These are phyloP conservation scores for Trichosanthes truncata DNA, from an alignment of 306 rosid species.

Conservation along the genomic window DNA sequence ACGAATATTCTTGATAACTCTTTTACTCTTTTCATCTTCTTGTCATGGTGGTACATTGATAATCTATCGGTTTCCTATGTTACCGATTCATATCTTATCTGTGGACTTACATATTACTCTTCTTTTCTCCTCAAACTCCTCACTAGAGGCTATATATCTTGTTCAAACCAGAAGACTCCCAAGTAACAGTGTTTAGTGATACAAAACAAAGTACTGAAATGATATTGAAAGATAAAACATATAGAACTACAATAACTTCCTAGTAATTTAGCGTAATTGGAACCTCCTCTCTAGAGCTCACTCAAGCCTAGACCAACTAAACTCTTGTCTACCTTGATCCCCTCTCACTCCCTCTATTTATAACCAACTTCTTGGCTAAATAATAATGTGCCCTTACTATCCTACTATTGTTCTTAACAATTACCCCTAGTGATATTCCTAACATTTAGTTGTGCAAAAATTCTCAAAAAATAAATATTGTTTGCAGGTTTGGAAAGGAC, in stretches of 20 bases:
- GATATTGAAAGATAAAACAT: not conserved
- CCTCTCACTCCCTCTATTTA: not conserved
- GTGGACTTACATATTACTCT: not conserved
- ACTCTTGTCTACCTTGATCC: not conserved
- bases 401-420: not conserved
- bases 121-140: not conserved
- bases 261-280: no score
- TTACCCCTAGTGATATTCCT: not conserved
- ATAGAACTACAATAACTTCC: no score
- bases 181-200: not conserved
- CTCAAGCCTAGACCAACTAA: not conserved
- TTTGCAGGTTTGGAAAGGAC: conserved; percentile 96
- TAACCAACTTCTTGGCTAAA: not conserved
- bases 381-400: not conserved
- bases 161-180: not conserved
- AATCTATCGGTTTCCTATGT: not conserved
- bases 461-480: not conserved
- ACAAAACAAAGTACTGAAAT: not conserved
- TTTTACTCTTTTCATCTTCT: not conserved
- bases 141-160: not conserved
- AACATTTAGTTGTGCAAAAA: not conserved
- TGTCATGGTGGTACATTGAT: not conserved
- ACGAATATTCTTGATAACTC: not conserved
- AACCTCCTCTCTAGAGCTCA: not conserved
- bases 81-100: not conserved